phyloP scores from a whole-genome alignment of 1,284 basidiomycete species.

The Thelephora terrestris region DNA sequence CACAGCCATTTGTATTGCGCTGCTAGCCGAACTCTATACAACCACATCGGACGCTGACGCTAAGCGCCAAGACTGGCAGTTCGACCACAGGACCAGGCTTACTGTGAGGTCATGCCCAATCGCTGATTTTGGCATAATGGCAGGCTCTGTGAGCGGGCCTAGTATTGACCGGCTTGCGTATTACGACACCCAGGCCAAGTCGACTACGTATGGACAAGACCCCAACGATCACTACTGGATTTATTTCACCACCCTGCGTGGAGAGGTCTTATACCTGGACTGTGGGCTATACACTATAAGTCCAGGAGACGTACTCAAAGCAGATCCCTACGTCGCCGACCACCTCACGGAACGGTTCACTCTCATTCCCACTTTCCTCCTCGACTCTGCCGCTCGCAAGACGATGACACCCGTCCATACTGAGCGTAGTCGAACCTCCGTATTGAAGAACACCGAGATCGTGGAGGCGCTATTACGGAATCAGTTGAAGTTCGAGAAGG shows the following conservation, averaged over 20 bases:
- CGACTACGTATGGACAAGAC: conserved; percentile 1
- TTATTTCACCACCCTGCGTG: conserved; percentile 4
- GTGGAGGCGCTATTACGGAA: no score
- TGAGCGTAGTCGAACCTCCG: no score
- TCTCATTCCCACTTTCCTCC: no score
- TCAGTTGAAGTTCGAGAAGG: neutral
- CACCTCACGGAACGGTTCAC: no score
- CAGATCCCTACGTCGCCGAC: no score
- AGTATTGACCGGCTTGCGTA: neutral
- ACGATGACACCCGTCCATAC: no score
- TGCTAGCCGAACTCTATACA: conserved; percentile 5
- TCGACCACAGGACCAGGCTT: neutral
- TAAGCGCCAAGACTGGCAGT: neutral
- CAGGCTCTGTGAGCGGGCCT: neutral
- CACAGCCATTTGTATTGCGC: conserved; percentile 1
- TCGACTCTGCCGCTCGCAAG: no score
- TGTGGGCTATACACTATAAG: conserved; percentile 2
- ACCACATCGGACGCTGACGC: conserved; percentile 1
- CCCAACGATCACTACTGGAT: conserved; percentile 7
- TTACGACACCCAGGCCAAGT: neutral
- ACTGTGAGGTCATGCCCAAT: conserved; percentile 3
- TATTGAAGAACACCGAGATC: no score
- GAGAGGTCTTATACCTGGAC: conserved; percentile 4
- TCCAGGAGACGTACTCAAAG: no score
- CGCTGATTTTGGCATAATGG: conserved; percentile 6